Base-by-base conservation (phyloP, 2,329 filamentous ascomycete species). In the Diaporthe destruens region DNA sequence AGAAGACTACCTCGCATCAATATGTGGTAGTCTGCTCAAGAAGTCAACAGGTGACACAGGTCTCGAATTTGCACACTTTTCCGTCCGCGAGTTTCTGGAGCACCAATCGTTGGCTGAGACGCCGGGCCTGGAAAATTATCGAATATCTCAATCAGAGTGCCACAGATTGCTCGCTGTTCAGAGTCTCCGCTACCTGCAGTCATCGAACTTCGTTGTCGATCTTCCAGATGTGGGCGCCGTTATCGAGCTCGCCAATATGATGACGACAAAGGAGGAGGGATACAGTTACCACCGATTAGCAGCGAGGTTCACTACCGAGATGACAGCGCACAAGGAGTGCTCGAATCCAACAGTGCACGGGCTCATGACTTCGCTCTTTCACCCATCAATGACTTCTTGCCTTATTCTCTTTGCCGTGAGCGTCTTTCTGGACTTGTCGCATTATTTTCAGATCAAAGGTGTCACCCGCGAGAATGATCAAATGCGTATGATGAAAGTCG, bases 31-130 rank as follows among this genome's bases (percentile, higher is more conserved):
- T 12, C 57, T 63, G 6, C 57, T 63, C 0, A 29, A 20, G 18
- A 47, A 47, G 9, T 32, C 57, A 2, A 9, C 8, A 12, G 39
- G 32, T 5, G 39, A 8, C 0, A 4, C 1, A 2, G n/a, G 0
- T 7, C 47, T 63, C 23, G 39, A 63, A 3, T 63, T 63, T n/a
- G 57, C 57, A 6, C 57, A 63, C 18, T 63, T 63, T 25, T 47
- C 57, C 6, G 57, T 63, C 7, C 57, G 39, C 8, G 57, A 63
- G 11, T 63, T 63, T 8, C 25, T 63, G 11, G 39, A 63, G 18
- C 57, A 63, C 18, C 2, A n/a, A 20, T n/a, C 25, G 5, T 12
- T 63, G 16, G 9, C 18, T 2, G 18, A 14, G 1, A 47, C 16
- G 2, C 42, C 57, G 3, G 25, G 7, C 18, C 18, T 63, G 3